Evolutionary conservation across 2,329 filamentous ascomycete genomes (phyloP), one percentile per base, ranked within the genome.

Genomic region (Berkeleyomyces rouxiae): DNA sequence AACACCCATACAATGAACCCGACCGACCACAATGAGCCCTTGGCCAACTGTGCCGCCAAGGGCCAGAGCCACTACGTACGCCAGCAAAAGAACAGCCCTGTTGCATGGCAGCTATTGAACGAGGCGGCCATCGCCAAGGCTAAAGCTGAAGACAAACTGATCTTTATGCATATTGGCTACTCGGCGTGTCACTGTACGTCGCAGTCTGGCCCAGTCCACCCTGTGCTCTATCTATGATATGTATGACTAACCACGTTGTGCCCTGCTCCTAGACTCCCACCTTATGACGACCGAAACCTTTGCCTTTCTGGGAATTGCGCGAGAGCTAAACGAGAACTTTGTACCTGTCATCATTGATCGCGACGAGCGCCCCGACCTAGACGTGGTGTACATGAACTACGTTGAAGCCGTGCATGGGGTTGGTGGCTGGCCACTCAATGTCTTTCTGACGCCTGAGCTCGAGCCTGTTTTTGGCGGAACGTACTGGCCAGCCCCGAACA

Each of bases 381-480:
- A 99, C 70, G 85, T 88, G 66, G 91, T 97, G 67, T 97, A 97
- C 73, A 96, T 96, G 90, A 96, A 96, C 75, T 99, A 96, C 72
- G 86, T 96, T 47, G 90, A 96, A 72, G 92, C 92, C 1, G 92
- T 93, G 9, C 95, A 87, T 64, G 90, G 88, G 23, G 86, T 83
- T 1, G 92, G 90, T 7, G 93, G 93, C 46, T 97, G 93, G 91
- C 93, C 93, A 0, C 76, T 97, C 65, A 97, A 96, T 70, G 85
- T 96, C n/a, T 97, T 99, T 71, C 80, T 97, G 39, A 99, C 93
- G 0, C 90, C 93, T 0, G 86, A 95, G 67, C 80, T 97, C 36
- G 86, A 96, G 70, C 93, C 93, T 0, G 87, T 99, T 7, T 97
- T 96, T 73, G 93, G 93, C 44, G 92, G 92, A 33, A 96, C 92